phyloP scores from a whole-genome alignment of 2,329 filamentous ascomycete species.

The Stagonosporopsis cucurbitacearum region DNA sequence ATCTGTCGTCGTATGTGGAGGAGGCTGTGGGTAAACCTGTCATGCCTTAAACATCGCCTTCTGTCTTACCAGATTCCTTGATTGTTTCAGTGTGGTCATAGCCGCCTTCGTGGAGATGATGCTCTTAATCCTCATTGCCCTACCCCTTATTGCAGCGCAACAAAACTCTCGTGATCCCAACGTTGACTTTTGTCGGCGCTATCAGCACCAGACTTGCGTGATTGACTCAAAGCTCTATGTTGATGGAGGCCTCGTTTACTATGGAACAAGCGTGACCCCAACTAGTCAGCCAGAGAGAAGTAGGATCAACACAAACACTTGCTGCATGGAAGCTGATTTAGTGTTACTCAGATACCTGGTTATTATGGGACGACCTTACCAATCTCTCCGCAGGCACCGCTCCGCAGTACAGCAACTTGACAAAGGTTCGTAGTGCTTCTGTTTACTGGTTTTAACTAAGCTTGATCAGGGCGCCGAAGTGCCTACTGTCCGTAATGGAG shows the following conservation, averaged over 20 bases:
- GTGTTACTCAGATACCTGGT: neutral
- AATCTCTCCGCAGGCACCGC: neutral
- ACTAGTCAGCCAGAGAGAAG: neutral
- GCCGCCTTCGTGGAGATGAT: too few species aligned
- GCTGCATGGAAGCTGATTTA: neutral
- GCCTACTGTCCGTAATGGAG: slow-evolving; percentile 52
- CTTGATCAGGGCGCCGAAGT: slow-evolving; percentile 56
- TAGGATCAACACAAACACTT: neutral
- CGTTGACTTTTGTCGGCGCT: neutral
- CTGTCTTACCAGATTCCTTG: too few species aligned
- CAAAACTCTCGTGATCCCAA: neutral
- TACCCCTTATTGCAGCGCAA: neutral
- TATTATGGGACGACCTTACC: neutral
- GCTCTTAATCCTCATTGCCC: neutral
- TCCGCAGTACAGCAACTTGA: neutral
- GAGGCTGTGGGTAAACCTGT: too few species aligned
- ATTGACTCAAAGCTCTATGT: slow-evolving; percentile 64
- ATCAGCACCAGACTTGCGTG: slow-evolving; percentile 63
- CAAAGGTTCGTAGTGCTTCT: neutral
- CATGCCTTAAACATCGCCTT: too few species aligned
- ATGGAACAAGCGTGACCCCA: slow-evolving; percentile 20
- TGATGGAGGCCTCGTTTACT: slow-evolving; percentile 63
- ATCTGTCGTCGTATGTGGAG: too few species aligned
- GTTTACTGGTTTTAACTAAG: neutral
- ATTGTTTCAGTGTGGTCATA: too few species aligned